Conservation (phyloP, 2,329 filamentous ascomycete genomes). For the Rhinocladiella similis region DNA sequence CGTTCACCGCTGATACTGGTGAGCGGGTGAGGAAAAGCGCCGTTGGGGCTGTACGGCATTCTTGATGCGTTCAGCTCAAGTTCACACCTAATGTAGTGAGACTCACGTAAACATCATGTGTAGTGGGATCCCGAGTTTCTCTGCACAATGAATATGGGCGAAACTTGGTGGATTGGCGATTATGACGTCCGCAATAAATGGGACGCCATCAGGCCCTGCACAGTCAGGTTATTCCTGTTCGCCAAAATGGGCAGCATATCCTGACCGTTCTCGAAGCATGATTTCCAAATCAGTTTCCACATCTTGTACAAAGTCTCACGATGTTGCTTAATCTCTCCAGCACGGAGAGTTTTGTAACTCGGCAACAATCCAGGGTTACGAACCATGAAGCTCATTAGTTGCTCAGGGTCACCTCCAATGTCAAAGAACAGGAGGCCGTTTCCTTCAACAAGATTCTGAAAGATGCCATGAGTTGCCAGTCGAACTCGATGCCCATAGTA, state of each 20-base stretch:
- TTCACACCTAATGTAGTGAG: neutral
- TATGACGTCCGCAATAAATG: conserved; percentile 54
- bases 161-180: conserved; percentile 56
- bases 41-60: conserved; percentile 51
- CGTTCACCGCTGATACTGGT: conserved; percentile 42
- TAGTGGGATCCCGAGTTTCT: conserved; percentile 50
- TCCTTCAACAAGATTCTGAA: conserved; percentile 53
- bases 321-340: conserved; percentile 35
- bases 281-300: conserved; percentile 40
- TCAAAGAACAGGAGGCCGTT: conserved; percentile 57
- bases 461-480: conserved; percentile 56
- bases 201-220: conserved; percentile 26
- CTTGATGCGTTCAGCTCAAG: neutral
- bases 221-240: neutral
- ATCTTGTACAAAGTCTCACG: conserved; percentile 38
- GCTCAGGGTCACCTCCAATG: conserved; percentile 57
- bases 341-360: conserved; percentile 36
- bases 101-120: conserved; percentile 50
- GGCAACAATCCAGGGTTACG: conserved; percentile 46
- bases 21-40: conserved; percentile 49
- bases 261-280: conserved; percentile 37
- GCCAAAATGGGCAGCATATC: conserved; percentile 1
- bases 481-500: conserved; percentile 55
- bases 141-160: conserved; percentile 53
- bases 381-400: conserved; percentile 53